Conservation (phyloP, 306 rosid genomes). For the Cucumis cinereus region DNA sequence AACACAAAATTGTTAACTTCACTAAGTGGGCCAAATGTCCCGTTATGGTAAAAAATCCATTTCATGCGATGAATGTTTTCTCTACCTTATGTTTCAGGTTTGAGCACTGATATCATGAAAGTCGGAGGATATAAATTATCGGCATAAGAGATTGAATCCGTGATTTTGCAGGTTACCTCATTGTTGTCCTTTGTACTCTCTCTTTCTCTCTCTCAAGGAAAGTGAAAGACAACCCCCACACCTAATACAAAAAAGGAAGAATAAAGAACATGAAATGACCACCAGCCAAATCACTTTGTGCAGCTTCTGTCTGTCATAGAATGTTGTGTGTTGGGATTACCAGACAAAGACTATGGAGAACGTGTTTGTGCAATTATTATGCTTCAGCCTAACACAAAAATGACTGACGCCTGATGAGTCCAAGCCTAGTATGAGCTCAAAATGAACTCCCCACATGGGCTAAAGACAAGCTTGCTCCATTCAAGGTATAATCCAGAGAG, state of each 20-base stretch:
- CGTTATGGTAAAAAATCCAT: not conserved
- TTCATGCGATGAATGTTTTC: not conserved
- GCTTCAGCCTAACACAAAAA: constrained; percentile 29
- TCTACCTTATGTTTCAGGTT: constrained; percentile 32
- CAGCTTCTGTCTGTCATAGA: constrained; percentile 71
- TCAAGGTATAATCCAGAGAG: constrained; percentile 43
- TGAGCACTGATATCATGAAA: not conserved
- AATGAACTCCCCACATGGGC: constrained; percentile 68
- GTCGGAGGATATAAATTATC: constrained; percentile 88
- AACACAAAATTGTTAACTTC: too few relatives aligned
- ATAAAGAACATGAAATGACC: constrained; percentile 2
- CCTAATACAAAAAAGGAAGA: not conserved
- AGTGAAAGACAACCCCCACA: not conserved
- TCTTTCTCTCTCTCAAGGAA: not conserved
- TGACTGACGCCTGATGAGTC: constrained; percentile 32
- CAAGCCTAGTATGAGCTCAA: constrained; percentile 43
- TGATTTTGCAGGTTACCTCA: constrained; percentile 48
- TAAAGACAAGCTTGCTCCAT: constrained; percentile 77
- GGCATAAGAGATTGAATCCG: constrained; percentile 81
- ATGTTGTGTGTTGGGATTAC: constrained; percentile 86
- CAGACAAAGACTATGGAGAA: constrained; percentile 78
- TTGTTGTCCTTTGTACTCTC: not conserved
- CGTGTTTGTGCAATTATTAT: constrained; percentile 64
- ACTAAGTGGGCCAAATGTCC: too few relatives aligned
- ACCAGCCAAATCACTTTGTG: constrained; percentile 16